phyloP scores from a whole-genome alignment of 768 basidiomycete genomes.

The Cystofilobasidium macerans region DNA sequence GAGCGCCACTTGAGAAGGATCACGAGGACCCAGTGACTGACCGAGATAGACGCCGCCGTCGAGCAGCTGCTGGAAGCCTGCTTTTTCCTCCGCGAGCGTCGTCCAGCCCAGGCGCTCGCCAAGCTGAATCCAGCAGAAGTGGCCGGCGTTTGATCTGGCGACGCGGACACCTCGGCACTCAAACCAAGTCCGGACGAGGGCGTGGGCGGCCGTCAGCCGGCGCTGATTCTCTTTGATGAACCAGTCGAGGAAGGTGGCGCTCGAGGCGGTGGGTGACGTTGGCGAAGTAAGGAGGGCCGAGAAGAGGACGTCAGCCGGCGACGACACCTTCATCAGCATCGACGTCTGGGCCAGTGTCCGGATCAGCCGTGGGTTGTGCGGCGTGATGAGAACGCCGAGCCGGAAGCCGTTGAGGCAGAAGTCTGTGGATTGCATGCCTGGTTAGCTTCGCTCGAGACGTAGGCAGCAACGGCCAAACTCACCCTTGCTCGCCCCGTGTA shows the following conservation, averaged over 20 bases:
- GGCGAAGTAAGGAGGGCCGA: constrained; percentile 16
- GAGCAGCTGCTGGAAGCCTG: constrained; percentile 33
- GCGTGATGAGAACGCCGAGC: constrained; percentile 35
- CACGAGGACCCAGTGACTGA: constrained; percentile 13
- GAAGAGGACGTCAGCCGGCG: constrained; percentile 26
- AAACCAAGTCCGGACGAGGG: constrained; percentile 32
- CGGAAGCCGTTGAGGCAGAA: constrained; percentile 30
- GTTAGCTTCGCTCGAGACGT: no score
- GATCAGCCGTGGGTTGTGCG: constrained; percentile 34
- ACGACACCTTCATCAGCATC: constrained; percentile 37
- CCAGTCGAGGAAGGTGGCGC: constrained; percentile 17
- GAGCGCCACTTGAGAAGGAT: no score
- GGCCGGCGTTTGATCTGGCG: constrained; percentile 33
- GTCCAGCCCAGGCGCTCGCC: constrained; percentile 30
- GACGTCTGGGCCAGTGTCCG: constrained; percentile 34
- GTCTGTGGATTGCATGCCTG: constrained; percentile 32
- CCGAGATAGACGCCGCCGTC: constrained; percentile 37
- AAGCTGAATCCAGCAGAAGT: constrained; percentile 37
- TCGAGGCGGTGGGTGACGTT: neutral
- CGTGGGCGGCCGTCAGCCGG: constrained; percentile 32
- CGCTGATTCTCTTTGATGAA: constrained; percentile 30
- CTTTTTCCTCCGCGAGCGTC: constrained; percentile 31
- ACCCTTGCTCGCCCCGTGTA: no score
- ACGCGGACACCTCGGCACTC: constrained; percentile 31
- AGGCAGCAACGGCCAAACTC: no score